phyloP scores from a whole-genome alignment of 768 basidiomycete species.

The Podaxis pistillaris region DNA sequence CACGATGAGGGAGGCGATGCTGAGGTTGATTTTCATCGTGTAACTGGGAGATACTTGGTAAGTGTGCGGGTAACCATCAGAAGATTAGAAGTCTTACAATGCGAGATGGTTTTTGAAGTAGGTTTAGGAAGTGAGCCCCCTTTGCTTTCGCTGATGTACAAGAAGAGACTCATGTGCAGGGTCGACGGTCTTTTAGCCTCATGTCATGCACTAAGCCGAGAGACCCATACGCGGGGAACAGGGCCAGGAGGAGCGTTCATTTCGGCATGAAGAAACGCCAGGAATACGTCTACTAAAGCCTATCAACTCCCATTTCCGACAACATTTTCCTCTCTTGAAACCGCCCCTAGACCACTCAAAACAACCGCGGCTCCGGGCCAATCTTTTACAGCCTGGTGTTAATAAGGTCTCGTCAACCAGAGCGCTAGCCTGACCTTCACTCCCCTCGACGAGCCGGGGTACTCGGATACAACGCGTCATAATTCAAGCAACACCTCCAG shows the following conservation, averaged over 20 bases:
- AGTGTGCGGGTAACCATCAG: not conserved
- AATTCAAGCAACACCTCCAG: constrained; percentile 11
- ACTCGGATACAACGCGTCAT: not conserved
- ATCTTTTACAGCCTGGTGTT: not conserved
- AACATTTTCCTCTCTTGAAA: too few relatives aligned
- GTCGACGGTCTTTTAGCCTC: not conserved
- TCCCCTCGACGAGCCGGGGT: not conserved
- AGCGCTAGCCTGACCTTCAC: not conserved
- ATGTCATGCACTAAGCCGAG: not conserved
- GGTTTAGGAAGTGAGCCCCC: too few relatives aligned
- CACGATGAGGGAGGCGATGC: not conserved
- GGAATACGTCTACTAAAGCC: too few relatives aligned
- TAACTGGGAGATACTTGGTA: not conserved
- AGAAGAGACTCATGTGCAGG: not conserved
- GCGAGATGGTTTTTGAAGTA: not conserved
- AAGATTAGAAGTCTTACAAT: not conserved
- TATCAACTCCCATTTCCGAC: too few relatives aligned
- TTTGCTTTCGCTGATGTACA: not conserved
- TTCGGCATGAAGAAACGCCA: too few relatives aligned
- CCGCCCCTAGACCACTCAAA: not conserved
- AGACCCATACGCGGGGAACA: not conserved
- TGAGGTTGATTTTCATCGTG: not conserved
- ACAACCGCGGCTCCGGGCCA: not conserved
- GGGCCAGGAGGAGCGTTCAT: too few relatives aligned
- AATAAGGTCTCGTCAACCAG: not conserved